Base-by-base conservation (phyloP, 2,329 filamentous ascomycete species). In the Tolypocladium paradoxum region DNA sequence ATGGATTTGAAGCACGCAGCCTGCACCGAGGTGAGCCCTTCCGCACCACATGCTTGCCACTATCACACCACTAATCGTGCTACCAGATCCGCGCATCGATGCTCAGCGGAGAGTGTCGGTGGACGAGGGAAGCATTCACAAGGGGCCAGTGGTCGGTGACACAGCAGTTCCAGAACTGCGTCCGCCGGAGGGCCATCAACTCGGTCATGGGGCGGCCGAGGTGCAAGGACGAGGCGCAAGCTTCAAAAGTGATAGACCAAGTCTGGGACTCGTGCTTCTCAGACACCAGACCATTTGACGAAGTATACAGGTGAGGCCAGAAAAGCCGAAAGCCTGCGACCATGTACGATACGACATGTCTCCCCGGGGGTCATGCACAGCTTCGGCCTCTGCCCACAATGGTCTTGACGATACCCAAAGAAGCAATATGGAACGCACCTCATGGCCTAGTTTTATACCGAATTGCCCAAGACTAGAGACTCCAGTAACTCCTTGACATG, bases 221-320 rank as follows among this genome's bases (percentile, higher is more conserved):
- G 48, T 93, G 91, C 66, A 88, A 88, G 68, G 88, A 95, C 69
- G 85, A 95, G 62, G 83, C 84, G 16, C 88, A 97, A 60, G 93
- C 93, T 4, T 81, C 83, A 50, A 89, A 87, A 72, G 84, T 95
- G 29, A 90, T 99, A 54, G 93, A 97, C 70, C 86, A 95, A 70
- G 93, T 99, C n/a, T 99, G 92, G 90, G 91, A 96, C 61, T 96
- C 90, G 62, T 99, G 93, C 70, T 99, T 95, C 68, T 76, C 82
- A 50, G 93, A 99, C 70, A 97, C 92, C 4, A 78, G 93, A 64
- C 93, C 93, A 2, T 99, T 99, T 70, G 90, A 97, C 68, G 92
- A 97, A 68, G 90, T 99, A 51, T 99, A 96, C 69, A 84, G 89
- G 68, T 92, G 68, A 73, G 48, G 37, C 37, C 24, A 31, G 38